A percentile compares a stretch with the other conserved stretches of the same genome.
Conservation (phyloP, 352 stramenopile species). For the Globisporangium uncinulatum region DNA sequence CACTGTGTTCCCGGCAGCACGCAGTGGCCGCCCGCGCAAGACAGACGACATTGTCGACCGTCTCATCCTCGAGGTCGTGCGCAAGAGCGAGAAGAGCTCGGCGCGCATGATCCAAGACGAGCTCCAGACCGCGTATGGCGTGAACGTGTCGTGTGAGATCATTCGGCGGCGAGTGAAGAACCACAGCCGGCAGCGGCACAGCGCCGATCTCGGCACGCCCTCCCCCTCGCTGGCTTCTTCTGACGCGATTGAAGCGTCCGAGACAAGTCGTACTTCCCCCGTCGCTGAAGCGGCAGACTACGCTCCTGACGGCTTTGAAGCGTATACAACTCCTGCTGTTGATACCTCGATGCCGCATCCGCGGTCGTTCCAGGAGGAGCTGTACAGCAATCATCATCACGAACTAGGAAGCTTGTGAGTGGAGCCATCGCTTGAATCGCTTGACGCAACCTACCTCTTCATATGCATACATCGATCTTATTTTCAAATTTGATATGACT, state of each 20-base stretch:
- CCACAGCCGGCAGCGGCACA: constrained; percentile 30
- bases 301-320: not conserved
- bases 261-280: not conserved
- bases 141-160: constrained; percentile 64
- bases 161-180: constrained; percentile 64
- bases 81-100: constrained; percentile 50
- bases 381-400: not conserved
- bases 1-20: constrained; percentile 34
- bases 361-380: constrained; percentile 10
- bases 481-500: too few species aligned
- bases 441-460: too few species aligned
- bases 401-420: too few species aligned
- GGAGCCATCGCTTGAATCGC: too few species aligned
- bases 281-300: not conserved
- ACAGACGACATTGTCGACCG: constrained; percentile 60
- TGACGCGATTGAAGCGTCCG: not conserved
- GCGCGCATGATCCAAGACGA: constrained; percentile 56
- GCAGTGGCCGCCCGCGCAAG: constrained; percentile 54
- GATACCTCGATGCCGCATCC: not conserved
- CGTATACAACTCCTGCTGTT: not conserved
- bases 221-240: not conserved
- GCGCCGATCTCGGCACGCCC: not conserved
- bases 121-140: constrained; percentile 32
- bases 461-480: too few species aligned
- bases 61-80: constrained; percentile 57